A percentile compares a stretch with the other conserved stretches of the same genome.
Conservation (phyloP, 192 early-diverging fungal species). For the Coemansia sp. region DNA sequence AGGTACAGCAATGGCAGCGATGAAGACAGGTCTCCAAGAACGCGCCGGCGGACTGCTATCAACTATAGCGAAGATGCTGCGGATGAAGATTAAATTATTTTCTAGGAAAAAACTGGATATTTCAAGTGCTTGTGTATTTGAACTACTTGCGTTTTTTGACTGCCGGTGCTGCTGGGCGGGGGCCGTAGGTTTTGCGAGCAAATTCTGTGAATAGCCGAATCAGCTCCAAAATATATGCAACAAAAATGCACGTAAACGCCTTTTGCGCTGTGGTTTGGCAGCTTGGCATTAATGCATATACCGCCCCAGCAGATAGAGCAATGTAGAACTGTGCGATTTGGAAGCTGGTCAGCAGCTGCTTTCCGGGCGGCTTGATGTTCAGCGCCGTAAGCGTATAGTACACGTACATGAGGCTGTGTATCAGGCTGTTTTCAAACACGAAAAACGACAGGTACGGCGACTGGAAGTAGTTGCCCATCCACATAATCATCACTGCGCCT, state of each 20-base stretch:
- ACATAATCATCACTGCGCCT: conserved; percentile 85
- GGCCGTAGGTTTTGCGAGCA: conserved; percentile 67
- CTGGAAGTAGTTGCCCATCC: conserved; percentile 72
- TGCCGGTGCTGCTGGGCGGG: neutral
- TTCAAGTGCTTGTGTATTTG: neutral
- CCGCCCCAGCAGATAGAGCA: conserved; percentile 60
- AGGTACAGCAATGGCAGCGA: conserved; percentile 17
- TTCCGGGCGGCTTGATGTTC: conserved; percentile 74
- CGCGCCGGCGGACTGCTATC: conserved; percentile 26
- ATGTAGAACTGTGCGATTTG: conserved; percentile 86
- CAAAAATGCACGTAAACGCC: conserved; percentile 64
- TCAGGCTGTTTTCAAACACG: conserved; percentile 78
- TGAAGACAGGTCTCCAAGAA: conserved; percentile 28
- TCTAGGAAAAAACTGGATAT: neutral
- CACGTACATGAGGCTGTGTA: conserved; percentile 85
- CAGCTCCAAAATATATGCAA: conserved; percentile 71
- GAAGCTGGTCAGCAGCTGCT: conserved; percentile 74
- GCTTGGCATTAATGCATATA: conserved; percentile 62
- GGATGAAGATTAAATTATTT: neutral
- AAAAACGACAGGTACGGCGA: conserved; percentile 82
- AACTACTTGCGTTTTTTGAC: conserved; percentile 18
- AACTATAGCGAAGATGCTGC: conserved; percentile 11
- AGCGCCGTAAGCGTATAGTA: conserved; percentile 78
- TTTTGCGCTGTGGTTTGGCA: conserved; percentile 56
- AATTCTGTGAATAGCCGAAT: conserved; percentile 80